Evolutionary conservation across 352 stramenopile genomes (phyloP).

Genomic region (Phytophthora brassicae): DNA sequence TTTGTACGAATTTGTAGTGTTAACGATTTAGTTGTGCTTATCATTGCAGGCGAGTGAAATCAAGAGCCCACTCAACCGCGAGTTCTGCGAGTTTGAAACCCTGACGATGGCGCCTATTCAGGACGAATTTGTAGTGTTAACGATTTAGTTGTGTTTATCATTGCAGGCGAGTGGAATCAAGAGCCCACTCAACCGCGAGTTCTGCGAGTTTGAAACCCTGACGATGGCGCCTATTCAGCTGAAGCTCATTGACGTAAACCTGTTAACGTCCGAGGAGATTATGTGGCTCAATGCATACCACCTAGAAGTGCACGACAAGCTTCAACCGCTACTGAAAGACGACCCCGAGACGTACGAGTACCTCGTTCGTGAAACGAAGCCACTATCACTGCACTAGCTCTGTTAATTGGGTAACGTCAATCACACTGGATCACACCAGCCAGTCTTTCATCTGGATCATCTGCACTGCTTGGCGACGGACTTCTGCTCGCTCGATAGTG

Average conservation of each 20-base stretch:
- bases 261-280: slow-evolving; percentile 92
- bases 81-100: slow-evolving; percentile 96
- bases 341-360: slow-evolving; percentile 70
- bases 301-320: slow-evolving; percentile 88
- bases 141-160: neutral
- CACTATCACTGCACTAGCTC: slow-evolving; percentile 33
- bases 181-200: slow-evolving; percentile 82
- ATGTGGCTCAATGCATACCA: slow-evolving; percentile 97
- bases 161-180: slow-evolving; percentile 55
- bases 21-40: neutral
- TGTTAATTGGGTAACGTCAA: no score
- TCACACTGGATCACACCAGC: no score
- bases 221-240: slow-evolving; percentile 99
- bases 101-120: slow-evolving; percentile 98
- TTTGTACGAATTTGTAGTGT: neutral
- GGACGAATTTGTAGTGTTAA: neutral
- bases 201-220: slow-evolving; percentile 96
- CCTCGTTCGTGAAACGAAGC: slow-evolving; percentile 75
- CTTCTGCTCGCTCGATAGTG: slow-evolving; percentile 42
- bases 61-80: slow-evolving; percentile 65
- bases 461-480: slow-evolving; percentile 36
- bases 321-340: slow-evolving; percentile 86
- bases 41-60: slow-evolving; percentile 48
- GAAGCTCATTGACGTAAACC: slow-evolving; percentile 93
- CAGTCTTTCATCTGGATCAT: no score